These are phyloP conservation scores for Mucuna pruriens DNA, from an alignment of 306 rosid genomes.

Conservation along the genomic window DNA sequence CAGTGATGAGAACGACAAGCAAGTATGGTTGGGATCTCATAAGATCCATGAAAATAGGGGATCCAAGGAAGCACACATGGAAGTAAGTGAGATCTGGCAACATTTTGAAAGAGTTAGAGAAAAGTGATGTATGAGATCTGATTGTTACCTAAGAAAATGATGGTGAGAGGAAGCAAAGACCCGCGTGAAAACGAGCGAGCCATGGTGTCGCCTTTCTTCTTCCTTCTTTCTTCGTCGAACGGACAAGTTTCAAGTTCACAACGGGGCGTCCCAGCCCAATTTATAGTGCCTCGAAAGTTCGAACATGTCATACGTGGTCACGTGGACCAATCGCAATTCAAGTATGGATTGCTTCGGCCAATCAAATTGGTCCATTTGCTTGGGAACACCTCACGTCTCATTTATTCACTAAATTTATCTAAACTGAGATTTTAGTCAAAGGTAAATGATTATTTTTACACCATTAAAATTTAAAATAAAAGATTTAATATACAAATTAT, in stretches of 20 bases:
- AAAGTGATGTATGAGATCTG: conserved; percentile 42
- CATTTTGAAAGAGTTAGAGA: not conserved
- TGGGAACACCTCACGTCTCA: conserved; percentile 44
- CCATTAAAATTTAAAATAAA: too few species aligned
- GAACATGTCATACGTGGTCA: conserved; percentile 67
- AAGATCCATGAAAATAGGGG: conserved; percentile 6
- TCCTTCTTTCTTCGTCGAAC: not conserved
- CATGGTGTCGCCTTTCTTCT: conserved; percentile 46
- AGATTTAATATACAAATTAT: too few species aligned
- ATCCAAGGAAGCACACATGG: not conserved
- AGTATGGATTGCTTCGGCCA: conserved; percentile 45
- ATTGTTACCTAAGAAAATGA: conserved; percentile 59
- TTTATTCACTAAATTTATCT: too few species aligned
- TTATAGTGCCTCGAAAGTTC: conserved; percentile 43
- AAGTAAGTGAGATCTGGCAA: conserved; percentile 40
- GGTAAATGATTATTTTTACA: too few species aligned
- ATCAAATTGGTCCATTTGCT: conserved; percentile 47
- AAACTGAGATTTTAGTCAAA: too few species aligned
- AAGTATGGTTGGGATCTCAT: not conserved
- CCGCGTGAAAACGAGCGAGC: conserved; percentile 72
- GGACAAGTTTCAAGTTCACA: not conserved
- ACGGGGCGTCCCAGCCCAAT: not conserved
- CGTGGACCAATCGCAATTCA: conserved; percentile 72
- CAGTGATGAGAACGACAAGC: not conserved
- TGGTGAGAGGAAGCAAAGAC: conserved; percentile 65